A percentile compares a stretch with the other conserved stretches of the same genome.
phyloP scores from a whole-genome alignment of 2,329 filamentous ascomycete species.

The Metarhizium rileyi region DNA sequence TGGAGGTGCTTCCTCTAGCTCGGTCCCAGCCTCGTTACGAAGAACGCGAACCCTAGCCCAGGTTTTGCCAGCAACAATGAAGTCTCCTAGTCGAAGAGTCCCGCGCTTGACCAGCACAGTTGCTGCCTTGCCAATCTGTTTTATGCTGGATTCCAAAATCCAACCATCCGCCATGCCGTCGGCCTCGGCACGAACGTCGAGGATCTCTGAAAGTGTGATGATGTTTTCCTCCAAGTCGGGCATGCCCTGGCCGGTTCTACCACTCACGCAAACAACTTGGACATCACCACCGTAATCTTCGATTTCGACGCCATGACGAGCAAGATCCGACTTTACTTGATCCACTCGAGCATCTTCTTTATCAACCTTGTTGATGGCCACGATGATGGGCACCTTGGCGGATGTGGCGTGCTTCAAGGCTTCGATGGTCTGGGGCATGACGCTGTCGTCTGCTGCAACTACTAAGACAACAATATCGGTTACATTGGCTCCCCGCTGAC shows the following conservation, averaged over 20 bases:
- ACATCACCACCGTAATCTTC: constrained; percentile 94
- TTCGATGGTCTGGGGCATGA: constrained; percentile 94
- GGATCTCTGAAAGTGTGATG: constrained; percentile 73
- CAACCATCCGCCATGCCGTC: constrained; percentile 80
- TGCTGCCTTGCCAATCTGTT: constrained; percentile 72
- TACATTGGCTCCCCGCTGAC: constrained; percentile 86
- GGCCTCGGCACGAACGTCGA: constrained; percentile 76
- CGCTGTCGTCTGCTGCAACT: constrained; percentile 91
- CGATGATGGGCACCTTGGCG: constrained; percentile 88
- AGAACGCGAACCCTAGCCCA: constrained; percentile 81
- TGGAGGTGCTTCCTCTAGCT: constrained; percentile 65
- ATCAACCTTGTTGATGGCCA: constrained; percentile 96
- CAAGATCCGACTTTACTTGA: constrained; percentile 79
- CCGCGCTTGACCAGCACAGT: constrained; percentile 84
- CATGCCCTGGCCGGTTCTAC: constrained; percentile 91
- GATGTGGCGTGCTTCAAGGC: constrained; percentile 86
- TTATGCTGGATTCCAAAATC: constrained; percentile 86
- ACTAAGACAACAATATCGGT: constrained; percentile 96
- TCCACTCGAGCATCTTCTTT: constrained; percentile 74
- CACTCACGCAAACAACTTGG: constrained; percentile 83
- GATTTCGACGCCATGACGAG: constrained; percentile 74
- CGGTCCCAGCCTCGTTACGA: constrained; percentile 71
- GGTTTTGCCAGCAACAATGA: constrained; percentile 78
- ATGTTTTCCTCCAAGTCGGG: constrained; percentile 85
- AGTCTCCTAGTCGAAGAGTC: constrained; percentile 69